Evolutionary conservation across 768 basidiomycete genomes (phyloP), one percentile per base, ranked within the genome.

Genomic region (Tulasnella sp.): DNA sequence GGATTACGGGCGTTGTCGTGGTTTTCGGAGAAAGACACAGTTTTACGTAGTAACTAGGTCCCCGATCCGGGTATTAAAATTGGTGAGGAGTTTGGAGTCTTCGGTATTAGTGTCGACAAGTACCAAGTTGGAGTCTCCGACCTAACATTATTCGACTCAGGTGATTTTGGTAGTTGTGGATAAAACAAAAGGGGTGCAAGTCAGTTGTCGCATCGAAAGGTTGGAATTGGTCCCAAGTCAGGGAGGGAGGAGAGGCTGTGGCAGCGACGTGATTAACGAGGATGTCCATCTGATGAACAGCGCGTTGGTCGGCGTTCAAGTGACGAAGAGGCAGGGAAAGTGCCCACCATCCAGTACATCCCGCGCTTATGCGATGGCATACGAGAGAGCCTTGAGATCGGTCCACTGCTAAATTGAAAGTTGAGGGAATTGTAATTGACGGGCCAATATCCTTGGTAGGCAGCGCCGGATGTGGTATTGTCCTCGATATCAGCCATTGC

Each of bases 401-500:
- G 90, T 89, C 0, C 90, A 85, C 91, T 90, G 36, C 94, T 94
- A 81, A 94, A 95, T 75, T 88, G 89, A 72, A 86, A 82, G 85
- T 94, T 95, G 56, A 95, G 87, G 80, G 88, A 82, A 80, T 90
- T 86, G 42, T 92, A 88, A 84, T 86, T 80, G 38, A 48, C 58
- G 40, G 90, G 88, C 94, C 94, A 95, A 85, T 95, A 95, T 21
- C 94, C 94, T 82, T 95, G 94, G 85, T 96, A 96, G 18, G 95
- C 86, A n/a, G n/a, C n/a, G n/a, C n/a, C 82, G 94, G 92, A n/a
- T n/a, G n/a, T n/a, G n/a, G n/a, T n/a, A n/a, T 91, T 89, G 0
- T 92, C 92, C 46, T 85, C 80, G 92, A 94, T 80, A 84, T 94
- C 94, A 85, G 93, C 89, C 78, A 89, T 91, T 24, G 95, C 89